Conservation (phyloP, 225 moss, liverwort and hornwort genomes). For the Takakia lepidozioides region DNA sequence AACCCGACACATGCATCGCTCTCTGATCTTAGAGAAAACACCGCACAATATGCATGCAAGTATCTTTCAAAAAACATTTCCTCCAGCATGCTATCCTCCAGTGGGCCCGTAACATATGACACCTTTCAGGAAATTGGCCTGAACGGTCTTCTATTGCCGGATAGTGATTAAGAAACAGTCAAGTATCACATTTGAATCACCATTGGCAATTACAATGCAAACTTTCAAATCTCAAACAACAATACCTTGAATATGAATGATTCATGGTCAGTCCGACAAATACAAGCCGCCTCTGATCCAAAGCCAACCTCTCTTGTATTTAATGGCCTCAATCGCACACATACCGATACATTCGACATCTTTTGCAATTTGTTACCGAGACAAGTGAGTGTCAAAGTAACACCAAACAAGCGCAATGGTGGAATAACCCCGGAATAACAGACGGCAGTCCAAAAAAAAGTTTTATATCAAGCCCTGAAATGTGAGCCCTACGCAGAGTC, state of each 20-base stretch:
- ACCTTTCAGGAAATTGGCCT: background rate
- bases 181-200: background rate
- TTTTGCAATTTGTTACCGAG: no score
- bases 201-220: background rate
- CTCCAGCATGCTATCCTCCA: background rate
- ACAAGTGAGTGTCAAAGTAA: no score
- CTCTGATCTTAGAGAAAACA: no score
- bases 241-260: conserved; percentile 38
- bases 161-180: background rate
- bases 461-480: no score
- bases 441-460: no score
- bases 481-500: no score
- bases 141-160: background rate
- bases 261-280: conserved; percentile 10
- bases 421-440: no score
- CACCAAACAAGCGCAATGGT: no score
- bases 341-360: conserved; percentile 34
- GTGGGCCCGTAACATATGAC: no score
- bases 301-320: conserved; percentile 19
- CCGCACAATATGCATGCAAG: background rate
- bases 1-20: no score
- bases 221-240: background rate
- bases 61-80: background rate
- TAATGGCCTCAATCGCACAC: conserved; percentile 30
- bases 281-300: conserved; percentile 13